Percentiles rank a stretch among this genome's conserved stretches.
phyloP scores from a whole-genome alignment of 768 basidiomycete species.

The Botryobasidium botryosum region DNA sequence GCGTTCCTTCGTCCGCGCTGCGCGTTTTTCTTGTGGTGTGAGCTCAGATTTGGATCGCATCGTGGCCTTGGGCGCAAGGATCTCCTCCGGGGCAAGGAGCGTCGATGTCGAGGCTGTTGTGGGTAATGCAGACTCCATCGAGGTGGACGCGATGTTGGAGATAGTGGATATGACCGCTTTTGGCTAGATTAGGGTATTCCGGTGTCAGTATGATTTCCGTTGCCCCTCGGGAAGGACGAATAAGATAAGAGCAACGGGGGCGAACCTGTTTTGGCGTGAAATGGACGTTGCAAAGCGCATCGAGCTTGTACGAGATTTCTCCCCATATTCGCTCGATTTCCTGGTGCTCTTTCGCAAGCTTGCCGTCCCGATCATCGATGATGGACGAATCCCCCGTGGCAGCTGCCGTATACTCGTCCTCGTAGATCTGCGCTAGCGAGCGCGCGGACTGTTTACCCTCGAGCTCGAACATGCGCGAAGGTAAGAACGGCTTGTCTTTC shows the following conservation, averaged over 20 bases:
- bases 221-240: constrained; percentile 1
- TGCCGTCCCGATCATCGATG: constrained; percentile 71
- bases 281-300: constrained; percentile 87
- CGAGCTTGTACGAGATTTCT: constrained; percentile 68
- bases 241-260: constrained; percentile 10
- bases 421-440: constrained; percentile 91
- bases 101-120: constrained; percentile 55
- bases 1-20: constrained; percentile 28
- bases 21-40: constrained; percentile 68
- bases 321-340: constrained; percentile 78
- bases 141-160: constrained; percentile 62
- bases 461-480: constrained; percentile 75
- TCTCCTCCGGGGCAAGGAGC: constrained; percentile 87
- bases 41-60: constrained; percentile 61
- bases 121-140: constrained; percentile 82
- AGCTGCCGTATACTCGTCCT: constrained; percentile 69
- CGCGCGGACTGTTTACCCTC: constrained; percentile 77
- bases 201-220: constrained; percentile 9
- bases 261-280: constrained; percentile 86
- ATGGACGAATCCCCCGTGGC: constrained; percentile 27
- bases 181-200: constrained; percentile 34
- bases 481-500: constrained; percentile 79
- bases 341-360: constrained; percentile 73
- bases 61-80: constrained; percentile 41
- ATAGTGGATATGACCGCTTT: constrained; percentile 76